phyloP scores from a whole-genome alignment of 805 yeast species.

The Saturnispora hagleri region DNA sequence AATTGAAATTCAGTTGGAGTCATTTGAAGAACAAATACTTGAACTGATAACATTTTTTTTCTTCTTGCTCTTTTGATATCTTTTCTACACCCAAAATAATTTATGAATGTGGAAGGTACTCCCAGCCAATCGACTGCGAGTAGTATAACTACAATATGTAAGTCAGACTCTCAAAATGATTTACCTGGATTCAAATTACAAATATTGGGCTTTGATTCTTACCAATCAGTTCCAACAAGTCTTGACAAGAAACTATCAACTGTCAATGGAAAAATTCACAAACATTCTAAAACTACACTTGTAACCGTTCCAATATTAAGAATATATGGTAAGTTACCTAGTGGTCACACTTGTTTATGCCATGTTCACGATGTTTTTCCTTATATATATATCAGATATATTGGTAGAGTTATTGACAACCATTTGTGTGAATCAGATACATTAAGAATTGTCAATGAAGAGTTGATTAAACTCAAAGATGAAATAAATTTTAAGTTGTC shows the following conservation, averaged over 20 bases:
- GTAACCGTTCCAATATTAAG: constrained; percentile 65
- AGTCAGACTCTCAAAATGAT: neutral
- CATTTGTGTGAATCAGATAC: constrained; percentile 17
- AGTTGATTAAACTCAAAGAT: constrained; percentile 4
- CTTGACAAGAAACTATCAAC: constrained; percentile 39
- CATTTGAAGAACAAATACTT: neutral
- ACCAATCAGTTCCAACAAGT: constrained; percentile 44
- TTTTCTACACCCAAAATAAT: neutral
- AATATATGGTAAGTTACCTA: constrained; percentile 59
- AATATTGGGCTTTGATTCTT: constrained; percentile 56
- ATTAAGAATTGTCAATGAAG: constrained; percentile 26
- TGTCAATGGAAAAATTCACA: constrained; percentile 17
- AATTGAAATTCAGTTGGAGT: neutral
- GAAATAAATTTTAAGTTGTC: constrained; percentile 22
- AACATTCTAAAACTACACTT: constrained; percentile 16
- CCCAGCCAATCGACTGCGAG: neutral
- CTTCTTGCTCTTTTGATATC: neutral
- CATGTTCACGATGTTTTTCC: constrained; percentile 86
- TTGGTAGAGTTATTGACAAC: constrained; percentile 1
- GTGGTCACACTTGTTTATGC: constrained; percentile 49
- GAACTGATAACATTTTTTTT: neutral
- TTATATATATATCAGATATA: constrained; percentile 49
- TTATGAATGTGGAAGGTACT: neutral
- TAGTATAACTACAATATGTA: neutral
- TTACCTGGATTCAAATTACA: constrained; percentile 37